Evolutionary conservation across 2,329 filamentous ascomycete genomes (phyloP), one percentile per base, ranked within the genome.

Genomic region (Thermothelomyces thermophilus): DNA sequence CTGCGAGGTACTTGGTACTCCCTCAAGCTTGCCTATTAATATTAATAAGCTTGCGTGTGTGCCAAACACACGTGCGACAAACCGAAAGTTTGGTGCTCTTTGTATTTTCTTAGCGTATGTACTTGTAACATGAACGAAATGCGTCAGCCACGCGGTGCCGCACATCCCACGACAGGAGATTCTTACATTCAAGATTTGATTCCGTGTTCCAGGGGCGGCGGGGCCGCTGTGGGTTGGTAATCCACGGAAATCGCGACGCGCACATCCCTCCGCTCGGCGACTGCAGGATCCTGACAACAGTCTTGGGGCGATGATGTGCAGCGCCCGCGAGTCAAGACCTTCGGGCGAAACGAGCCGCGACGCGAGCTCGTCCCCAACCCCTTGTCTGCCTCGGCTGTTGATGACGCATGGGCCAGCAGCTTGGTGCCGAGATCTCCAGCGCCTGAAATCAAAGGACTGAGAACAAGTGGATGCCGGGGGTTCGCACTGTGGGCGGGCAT

Each of bases 231-330:
- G 41, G 30, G 48, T 33, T 46, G 35, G 30, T 45, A 8, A 8
- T 35, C n/a, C 40, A 41, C 36, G 30, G 45, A 35, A 14, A 30
- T 41, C 37, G 35, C 48, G 19, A 35, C 45, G 41, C 41, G 46
- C 31, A 44, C 41, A 17, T 16, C 37, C 31, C 19, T 36, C 20
- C 33, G 42, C 46, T 34, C 30, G 30, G 45, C 30, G 24, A 31
- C 33, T 8, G 26, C 11, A 16, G 37, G 19, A 45, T 48, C 47
- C 40, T 54, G 48, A 52, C 52, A 22, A 52, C 52, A 22, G 50
- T 50, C 46, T 57, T 40, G 54, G 53, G 51, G 54, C 40, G 53
- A 60, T 60, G 58, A 60, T 62, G 57, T 60, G 58, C 59, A 60
- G 55, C 50, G 48, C 43, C 55, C 54, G 55, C 58, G 60, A 62